Base-by-base conservation (phyloP, 176 grass and related monocot species). In the Avena eriantha region DNA sequence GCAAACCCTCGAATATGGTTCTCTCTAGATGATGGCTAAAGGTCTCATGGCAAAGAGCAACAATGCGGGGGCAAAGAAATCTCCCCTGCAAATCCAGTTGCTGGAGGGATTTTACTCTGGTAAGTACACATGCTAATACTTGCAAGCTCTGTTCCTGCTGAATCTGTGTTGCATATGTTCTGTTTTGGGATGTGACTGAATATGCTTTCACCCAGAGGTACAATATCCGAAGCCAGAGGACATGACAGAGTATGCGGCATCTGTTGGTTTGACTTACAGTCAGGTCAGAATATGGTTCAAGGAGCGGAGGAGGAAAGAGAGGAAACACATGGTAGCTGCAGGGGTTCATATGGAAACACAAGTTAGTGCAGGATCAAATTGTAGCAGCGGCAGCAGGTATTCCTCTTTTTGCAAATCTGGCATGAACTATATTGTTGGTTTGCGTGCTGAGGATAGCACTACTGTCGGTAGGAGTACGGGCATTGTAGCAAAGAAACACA, bases 241-340 rank as follows among this genome's bases (percentile, higher is more conserved):
- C 31, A 83, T 99, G 78, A 83, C 75, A 63, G 84, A 90, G 82
- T 94, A 91, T 84, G 94, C 97, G 36, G 47, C 86, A 45, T 89
- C 77, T 67, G 84, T 97, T 34, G 89, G 87, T 84, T 84, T 99
- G 61, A 83, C 97, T 71, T 91, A 94, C 85, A 97, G n/a, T 55
- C 97, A 99, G 81, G 86, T 99, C 8, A 91, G 90, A 39, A 87
- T 92, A 47, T 99, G 97, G 97, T 99, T 99, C 92, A 87, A 89
- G 85, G 94, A 99, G 76, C 92, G 94, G 83, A 99, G 97, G 92
- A 94, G 97, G 77, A 99, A 97, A 90, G 89, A 96, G 55, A 96
- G 88, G 83, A 94, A 55, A 86, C 83, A 91, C 73, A 88, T 79
- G 58, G 87, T 90, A 83, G 60, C 71, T 45, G 16, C 57, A 56